phyloP scores from a whole-genome alignment of 192 early-diverging fungal genomes.

The Geosiphon pyriformis region DNA sequence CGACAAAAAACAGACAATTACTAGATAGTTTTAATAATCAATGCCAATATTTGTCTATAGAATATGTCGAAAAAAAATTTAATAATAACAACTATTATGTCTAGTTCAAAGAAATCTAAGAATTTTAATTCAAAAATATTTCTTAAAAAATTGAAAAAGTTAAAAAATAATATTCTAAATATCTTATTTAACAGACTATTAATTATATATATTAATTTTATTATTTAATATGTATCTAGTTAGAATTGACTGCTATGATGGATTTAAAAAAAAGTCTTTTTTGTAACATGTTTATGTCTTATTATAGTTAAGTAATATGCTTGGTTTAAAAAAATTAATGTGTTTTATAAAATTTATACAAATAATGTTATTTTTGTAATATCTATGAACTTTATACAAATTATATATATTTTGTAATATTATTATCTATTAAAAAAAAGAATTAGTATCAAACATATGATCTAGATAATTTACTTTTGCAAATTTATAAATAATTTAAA shows the following conservation, averaged over 20 bases:
- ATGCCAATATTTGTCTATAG: neutral
- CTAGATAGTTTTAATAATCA: neutral
- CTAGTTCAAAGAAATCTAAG: neutral
- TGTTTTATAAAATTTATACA: constrained; percentile 1
- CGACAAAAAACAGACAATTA: neutral
- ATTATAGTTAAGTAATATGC: neutral
- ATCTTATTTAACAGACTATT: neutral
- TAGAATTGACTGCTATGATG: neutral
- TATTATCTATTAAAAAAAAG: neutral
- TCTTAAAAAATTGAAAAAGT: neutral
- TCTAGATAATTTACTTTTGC: no score
- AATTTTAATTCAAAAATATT: neutral
- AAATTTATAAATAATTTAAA: no score
- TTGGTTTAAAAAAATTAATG: neutral
- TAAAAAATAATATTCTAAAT: constrained; percentile 4
- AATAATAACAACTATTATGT: neutral
- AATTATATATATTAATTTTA: neutral
- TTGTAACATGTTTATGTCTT: neutral
- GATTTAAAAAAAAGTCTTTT: neutral
- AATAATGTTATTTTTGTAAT: neutral
- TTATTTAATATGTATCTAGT: neutral
- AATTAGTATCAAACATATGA: neutral
- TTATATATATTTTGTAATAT: neutral
- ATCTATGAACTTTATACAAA: neutral
- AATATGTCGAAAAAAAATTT: neutral